phyloP scores from a whole-genome alignment of 257 asterid species.

The Solanum sitiens region DNA sequence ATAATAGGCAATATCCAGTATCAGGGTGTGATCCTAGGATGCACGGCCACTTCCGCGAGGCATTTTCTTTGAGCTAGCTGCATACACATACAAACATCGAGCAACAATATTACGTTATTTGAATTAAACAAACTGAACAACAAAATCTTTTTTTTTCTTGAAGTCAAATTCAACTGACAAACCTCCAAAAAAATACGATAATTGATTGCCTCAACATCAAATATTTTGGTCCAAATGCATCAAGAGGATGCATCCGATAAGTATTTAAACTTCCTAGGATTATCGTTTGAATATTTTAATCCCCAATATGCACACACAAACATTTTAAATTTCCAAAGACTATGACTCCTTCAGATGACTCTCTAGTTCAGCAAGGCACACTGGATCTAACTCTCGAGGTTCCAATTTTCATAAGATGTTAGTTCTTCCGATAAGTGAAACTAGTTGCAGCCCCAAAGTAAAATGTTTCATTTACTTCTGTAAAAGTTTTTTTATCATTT shows the following conservation, averaged over 20 bases:
- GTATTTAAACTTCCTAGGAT: neutral
- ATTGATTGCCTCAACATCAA: neutral
- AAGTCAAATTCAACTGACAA: neutral
- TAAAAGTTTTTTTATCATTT: neutral
- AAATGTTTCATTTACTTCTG: neutral
- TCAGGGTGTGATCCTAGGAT: slow-evolving; percentile 21
- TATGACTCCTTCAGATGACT: neutral
- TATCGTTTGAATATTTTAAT: neutral
- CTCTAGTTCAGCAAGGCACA: neutral
- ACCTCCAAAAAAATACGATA: neutral
- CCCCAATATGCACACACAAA: neutral
- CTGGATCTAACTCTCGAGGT: neutral
- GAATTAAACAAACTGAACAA: neutral
- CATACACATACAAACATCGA: neutral
- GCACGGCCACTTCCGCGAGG: slow-evolving; percentile 91
- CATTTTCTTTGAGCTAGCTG: slow-evolving; percentile 71
- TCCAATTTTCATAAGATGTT: neutral
- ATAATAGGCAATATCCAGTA: neutral
- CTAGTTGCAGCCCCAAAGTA: neutral
- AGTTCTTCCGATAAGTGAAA: neutral
- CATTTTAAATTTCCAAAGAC: neutral
- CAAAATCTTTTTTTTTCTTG: neutral
- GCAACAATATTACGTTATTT: neutral
- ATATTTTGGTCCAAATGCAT: neutral
- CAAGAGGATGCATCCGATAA: neutral